phyloP scores from a whole-genome alignment of 148 eudicot genomes.

The Cornus kousa region DNA sequence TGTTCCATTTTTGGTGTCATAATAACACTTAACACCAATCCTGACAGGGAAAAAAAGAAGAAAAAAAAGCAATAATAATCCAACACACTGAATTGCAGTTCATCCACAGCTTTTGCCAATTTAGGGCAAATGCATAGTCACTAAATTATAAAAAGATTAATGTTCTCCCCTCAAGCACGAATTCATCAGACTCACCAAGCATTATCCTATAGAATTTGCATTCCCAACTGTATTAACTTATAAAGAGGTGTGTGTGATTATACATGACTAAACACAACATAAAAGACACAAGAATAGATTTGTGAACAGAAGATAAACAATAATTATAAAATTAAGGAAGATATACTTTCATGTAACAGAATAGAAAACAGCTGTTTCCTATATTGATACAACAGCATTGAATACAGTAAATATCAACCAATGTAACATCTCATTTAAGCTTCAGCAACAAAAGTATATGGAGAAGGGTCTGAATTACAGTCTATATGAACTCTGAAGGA shows the following conservation, averaged over 20 bases:
- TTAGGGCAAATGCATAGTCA: background rate
- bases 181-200: background rate
- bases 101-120: background rate
- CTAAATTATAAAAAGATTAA: no score
- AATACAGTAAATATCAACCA: slow-evolving; percentile 13
- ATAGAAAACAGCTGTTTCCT: background rate
- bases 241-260: no score
- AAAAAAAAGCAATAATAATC: background rate
- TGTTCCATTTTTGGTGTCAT: background rate
- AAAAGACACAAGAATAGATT: background rate
- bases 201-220: background rate
- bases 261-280: background rate
- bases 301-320: background rate
- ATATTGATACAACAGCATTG: background rate
- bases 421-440: slow-evolving; percentile 8
- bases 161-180: background rate
- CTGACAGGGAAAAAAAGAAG: background rate
- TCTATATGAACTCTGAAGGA: slow-evolving; percentile 67
- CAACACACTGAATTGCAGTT: background rate
- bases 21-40: background rate
- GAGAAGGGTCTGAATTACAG: slow-evolving; percentile 23
- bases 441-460: slow-evolving; percentile 13
- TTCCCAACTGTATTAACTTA: background rate
- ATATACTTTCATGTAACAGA: background rate
- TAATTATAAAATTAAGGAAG: background rate